phyloP scores from a whole-genome alignment of 805 yeast species.

The Candida sakaeoensis region DNA sequence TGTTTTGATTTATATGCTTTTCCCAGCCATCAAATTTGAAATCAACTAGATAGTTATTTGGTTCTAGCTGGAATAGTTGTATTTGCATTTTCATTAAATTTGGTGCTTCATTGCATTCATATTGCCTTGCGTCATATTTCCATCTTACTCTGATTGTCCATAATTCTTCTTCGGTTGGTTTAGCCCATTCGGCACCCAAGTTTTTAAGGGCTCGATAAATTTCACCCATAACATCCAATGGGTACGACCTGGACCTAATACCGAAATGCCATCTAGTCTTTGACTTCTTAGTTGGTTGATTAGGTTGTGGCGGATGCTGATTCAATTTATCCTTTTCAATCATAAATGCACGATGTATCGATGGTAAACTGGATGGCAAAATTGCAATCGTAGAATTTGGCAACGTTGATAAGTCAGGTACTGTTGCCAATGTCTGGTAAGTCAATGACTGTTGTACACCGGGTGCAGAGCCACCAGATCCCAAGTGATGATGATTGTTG shows the following conservation, averaged over 20 bases:
- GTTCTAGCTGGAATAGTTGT: conserved; percentile 92
- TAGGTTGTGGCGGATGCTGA: conserved; percentile 18
- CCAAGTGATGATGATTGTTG: conserved; percentile 12
- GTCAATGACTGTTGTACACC: conserved; percentile 44
- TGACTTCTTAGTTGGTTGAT: conserved; percentile 72
- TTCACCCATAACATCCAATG: conserved; percentile 98
- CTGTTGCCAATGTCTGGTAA: conserved; percentile 45
- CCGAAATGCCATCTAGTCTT: conserved; percentile 99
- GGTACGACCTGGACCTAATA: conserved; percentile 91
- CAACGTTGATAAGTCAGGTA: conserved; percentile 45
- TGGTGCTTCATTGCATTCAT: conserved; percentile 35
- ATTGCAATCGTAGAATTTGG: conserved; percentile 86
- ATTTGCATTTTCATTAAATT: conserved; percentile 96
- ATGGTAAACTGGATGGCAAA: conserved; percentile 89
- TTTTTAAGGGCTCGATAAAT: conserved; percentile 90
- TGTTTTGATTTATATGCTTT: conserved; percentile 10
- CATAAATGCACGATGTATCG: conserved; percentile 93
- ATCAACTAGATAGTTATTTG: conserved; percentile 92
- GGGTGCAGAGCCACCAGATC: conserved; percentile 32
- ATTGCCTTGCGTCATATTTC: conserved; percentile 48
- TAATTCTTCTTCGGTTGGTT: conserved; percentile 88
- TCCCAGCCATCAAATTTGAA: conserved; percentile 99
- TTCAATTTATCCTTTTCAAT: conserved; percentile 37
- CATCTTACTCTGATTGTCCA: conserved; percentile 97
- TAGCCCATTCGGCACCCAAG: conserved; percentile 96